Conservation (phyloP, 2,329 filamentous ascomycete species). For the Eurotiales sp. region DNA sequence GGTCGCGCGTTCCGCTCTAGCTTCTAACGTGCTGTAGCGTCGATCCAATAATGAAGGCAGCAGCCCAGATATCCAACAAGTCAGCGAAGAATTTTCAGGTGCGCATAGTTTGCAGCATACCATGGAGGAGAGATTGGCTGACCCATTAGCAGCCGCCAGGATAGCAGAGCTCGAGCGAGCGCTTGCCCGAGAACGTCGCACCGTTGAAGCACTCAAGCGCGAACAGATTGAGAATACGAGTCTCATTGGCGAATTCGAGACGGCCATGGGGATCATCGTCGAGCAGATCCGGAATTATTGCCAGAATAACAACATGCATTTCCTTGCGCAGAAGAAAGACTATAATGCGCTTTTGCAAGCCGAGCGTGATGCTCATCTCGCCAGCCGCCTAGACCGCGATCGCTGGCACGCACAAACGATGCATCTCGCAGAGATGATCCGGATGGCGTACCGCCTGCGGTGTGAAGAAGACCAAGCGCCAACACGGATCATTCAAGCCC, state of each 20-base stretch:
- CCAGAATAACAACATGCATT: slow-evolving; percentile 47
- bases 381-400: slow-evolving; percentile 47
- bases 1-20: not conserved
- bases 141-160: slow-evolving; percentile 35
- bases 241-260: slow-evolving; percentile 47
- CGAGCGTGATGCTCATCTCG: slow-evolving; percentile 48
- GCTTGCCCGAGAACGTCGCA: slow-evolving; percentile 43
- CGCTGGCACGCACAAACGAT: slow-evolving; percentile 48
- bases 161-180: slow-evolving; percentile 48
- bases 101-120: slow-evolving; percentile 13
- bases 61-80: slow-evolving; percentile 38
- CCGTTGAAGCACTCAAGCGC: slow-evolving; percentile 40
- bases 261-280: slow-evolving; percentile 44
- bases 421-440: slow-evolving; percentile 47
- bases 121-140: not conserved
- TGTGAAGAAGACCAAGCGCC: slow-evolving; percentile 47
- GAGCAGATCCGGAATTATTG: slow-evolving; percentile 51
- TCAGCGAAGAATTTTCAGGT: slow-evolving; percentile 43
- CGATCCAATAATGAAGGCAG: slow-evolving; percentile 40
- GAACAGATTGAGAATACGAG: slow-evolving; percentile 48
- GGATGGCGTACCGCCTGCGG: slow-evolving; percentile 45
- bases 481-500: slow-evolving; percentile 41
- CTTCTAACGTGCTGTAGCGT: slow-evolving; percentile 29
- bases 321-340: slow-evolving; percentile 44
- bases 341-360: slow-evolving; percentile 50